Percentiles rank a stretch among this genome's conserved stretches.
phyloP scores from a whole-genome alignment of 2,329 filamentous ascomycete species.

The Colletotrichum nymphaeae region DNA sequence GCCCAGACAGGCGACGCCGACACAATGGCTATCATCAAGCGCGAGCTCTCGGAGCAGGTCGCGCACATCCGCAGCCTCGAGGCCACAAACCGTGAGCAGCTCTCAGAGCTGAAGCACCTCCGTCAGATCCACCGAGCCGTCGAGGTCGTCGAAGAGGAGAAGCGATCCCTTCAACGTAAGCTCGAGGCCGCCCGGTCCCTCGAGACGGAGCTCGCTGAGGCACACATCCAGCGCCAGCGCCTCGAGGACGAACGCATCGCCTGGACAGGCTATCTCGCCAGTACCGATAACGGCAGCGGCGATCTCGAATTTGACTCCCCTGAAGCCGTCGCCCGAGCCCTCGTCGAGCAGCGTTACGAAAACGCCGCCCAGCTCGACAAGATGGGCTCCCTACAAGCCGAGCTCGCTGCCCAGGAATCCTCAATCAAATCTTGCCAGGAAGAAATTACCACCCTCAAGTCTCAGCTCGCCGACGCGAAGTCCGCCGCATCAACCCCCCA shows the following conservation, averaged over 20 bases:
- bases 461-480: constrained; percentile 79
- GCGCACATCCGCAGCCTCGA: constrained; percentile 90
- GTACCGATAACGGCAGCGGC: constrained; percentile 66
- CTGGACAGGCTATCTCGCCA: constrained; percentile 88
- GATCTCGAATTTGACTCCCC: constrained; percentile 85
- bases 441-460: constrained; percentile 72
- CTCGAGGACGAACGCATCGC: constrained; percentile 88
- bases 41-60: constrained; percentile 91
- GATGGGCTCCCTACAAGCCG: constrained; percentile 82
- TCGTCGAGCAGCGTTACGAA: constrained; percentile 85
- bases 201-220: constrained; percentile 81
- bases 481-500: constrained; percentile 54
- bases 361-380: constrained; percentile 83
- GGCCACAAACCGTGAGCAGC: constrained; percentile 81
- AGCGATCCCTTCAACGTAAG: constrained; percentile 82
- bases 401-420: constrained; percentile 81
- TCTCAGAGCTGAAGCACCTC: constrained; percentile 82
- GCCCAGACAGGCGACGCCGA: constrained; percentile 89
- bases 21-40: constrained; percentile 85
- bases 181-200: constrained; percentile 80
- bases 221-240: constrained; percentile 83
- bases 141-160: constrained; percentile 95
- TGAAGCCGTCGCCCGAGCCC: constrained; percentile 85
- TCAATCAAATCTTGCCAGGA: constrained; percentile 78
- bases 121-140: constrained; percentile 87